phyloP scores from a whole-genome alignment of 768 basidiomycete species.

The Vararia minispora region DNA sequence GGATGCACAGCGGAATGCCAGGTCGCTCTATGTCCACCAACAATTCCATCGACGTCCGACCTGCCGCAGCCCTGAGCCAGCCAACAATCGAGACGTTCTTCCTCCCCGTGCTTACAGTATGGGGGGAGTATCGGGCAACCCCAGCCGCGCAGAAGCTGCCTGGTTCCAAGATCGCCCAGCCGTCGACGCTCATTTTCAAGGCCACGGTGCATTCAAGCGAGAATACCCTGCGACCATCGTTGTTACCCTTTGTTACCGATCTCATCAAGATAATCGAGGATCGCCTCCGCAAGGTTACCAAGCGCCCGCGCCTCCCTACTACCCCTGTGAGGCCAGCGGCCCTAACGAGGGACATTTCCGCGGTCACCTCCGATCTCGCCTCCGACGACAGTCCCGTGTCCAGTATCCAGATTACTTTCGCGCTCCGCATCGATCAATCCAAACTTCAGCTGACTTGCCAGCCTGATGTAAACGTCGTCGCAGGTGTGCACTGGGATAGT shows the following conservation, averaged over 20 bases:
- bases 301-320: slow-evolving; percentile 14
- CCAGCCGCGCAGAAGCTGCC: slow-evolving; percentile 30
- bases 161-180: slow-evolving; percentile 24
- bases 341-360: neutral
- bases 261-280: slow-evolving; percentile 58
- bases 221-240: slow-evolving; percentile 70
- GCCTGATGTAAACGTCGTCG: slow-evolving; percentile 88
- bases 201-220: slow-evolving; percentile 82
- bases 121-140: slow-evolving; percentile 69
- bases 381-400: slow-evolving; percentile 20
- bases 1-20: slow-evolving; percentile 46
- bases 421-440: slow-evolving; percentile 86
- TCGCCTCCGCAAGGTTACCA: slow-evolving; percentile 48
- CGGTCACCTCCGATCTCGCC: slow-evolving; percentile 7
- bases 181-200: slow-evolving; percentile 69
- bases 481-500: slow-evolving; percentile 85
- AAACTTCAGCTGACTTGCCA: slow-evolving; percentile 78
- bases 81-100: slow-evolving; percentile 67
- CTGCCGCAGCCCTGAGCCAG: slow-evolving; percentile 38
- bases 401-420: slow-evolving; percentile 68
- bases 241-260: slow-evolving; percentile 80
- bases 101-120: slow-evolving; percentile 70
- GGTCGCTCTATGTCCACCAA: slow-evolving; percentile 15
- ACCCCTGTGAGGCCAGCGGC: slow-evolving; percentile 7
- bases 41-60: slow-evolving; percentile 42